Evolutionary conservation across 495 filamentous ascomycete genomes (phyloP), one percentile per base, ranked within the genome.

Genomic region (Podospora comata): DNA sequence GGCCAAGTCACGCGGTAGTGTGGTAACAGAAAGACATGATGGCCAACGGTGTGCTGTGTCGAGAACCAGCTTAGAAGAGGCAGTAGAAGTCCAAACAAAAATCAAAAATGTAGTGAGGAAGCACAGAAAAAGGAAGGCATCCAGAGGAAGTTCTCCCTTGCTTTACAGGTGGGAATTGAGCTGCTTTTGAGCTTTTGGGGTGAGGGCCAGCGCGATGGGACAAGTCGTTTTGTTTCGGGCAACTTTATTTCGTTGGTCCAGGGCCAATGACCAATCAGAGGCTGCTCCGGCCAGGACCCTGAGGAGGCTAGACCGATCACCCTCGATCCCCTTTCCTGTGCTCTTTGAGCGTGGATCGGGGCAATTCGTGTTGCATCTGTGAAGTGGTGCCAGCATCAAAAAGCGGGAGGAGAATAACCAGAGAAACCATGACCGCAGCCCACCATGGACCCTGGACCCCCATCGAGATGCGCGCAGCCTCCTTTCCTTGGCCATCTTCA

Each of bases 331-430:
- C 27, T 53, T 19, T 20, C 13, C 11, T 44, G 26, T 53, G 5
- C 59, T 57, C 54, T 30, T 66, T 18, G 15, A 55, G 18, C 58
- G 61, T 44, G 63, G 72, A 74, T 74, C 72, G 72, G 72, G 62
- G 65, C 67, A 68, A 61, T 28, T 72, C 70, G 64, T 70, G 70
- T 70, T 65, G 73, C 73, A 73, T 74, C 73, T 74, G 68, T 67
- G 67, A 72, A 70, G 65, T 28, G 57, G 57, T 65, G 30, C 5
- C 7, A 48, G 55, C 55, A 23, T 26, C 55, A 58, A 23, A 32
- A 63, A 7, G 30, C 48, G 61, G 2, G 32, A 48, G 30, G 18
- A 48, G 7, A 63, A 18, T 11, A 23, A 1, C 16, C 15, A n/a
- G 3, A 23, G 32, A 26, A 58, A 58, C 4, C 1, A 58, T 5